phyloP scores from a whole-genome alignment of 2,329 filamentous ascomycete genomes.

The Neofusicoccum laricinum region DNA sequence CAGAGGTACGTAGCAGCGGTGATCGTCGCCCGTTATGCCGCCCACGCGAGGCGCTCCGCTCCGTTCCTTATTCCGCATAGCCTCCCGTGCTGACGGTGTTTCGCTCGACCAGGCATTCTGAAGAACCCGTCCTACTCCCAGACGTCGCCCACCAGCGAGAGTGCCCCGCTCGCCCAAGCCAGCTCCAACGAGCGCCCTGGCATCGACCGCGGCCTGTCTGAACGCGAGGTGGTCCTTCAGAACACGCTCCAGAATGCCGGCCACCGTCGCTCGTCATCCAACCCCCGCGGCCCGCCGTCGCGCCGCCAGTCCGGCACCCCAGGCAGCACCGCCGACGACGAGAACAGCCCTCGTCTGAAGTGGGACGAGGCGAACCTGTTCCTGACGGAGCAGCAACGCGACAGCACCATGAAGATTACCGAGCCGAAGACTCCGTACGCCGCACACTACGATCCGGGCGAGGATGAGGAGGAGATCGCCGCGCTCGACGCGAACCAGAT shows the following conservation, averaged over 20 bases:
- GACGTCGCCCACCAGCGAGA: conserved; percentile 45
- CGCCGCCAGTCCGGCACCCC: conserved; percentile 65
- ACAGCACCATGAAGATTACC: conserved; percentile 96
- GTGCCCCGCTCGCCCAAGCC: conserved; percentile 30
- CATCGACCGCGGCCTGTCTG: conserved; percentile 55
- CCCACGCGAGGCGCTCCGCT: neutral
- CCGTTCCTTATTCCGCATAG: neutral
- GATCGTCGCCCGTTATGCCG: neutral
- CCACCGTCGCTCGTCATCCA: conserved; percentile 76
- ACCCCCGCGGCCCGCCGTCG: conserved; percentile 63
- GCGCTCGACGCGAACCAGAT: conserved; percentile 68
- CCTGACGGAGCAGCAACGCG: conserved; percentile 92
- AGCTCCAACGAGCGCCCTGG: conserved; percentile 38
- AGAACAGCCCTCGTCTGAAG: conserved; percentile 74
- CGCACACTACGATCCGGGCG: conserved; percentile 82
- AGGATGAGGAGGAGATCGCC: conserved; percentile 74
- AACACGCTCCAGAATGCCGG: conserved; percentile 96
- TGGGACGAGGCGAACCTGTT: conserved; percentile 99
- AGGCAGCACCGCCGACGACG: conserved; percentile 54
- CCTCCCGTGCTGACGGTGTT: conserved; percentile 2
- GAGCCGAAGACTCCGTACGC: conserved; percentile 98
- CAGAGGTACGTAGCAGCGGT: conserved; percentile 33
- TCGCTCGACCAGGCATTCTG: conserved; percentile 68
- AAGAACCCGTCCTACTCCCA: conserved; percentile 70
- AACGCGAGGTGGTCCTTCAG: conserved; percentile 87